phyloP scores from a whole-genome alignment of 2,329 filamentous ascomycete genomes.

The Atkinsonella hypoxylon region DNA sequence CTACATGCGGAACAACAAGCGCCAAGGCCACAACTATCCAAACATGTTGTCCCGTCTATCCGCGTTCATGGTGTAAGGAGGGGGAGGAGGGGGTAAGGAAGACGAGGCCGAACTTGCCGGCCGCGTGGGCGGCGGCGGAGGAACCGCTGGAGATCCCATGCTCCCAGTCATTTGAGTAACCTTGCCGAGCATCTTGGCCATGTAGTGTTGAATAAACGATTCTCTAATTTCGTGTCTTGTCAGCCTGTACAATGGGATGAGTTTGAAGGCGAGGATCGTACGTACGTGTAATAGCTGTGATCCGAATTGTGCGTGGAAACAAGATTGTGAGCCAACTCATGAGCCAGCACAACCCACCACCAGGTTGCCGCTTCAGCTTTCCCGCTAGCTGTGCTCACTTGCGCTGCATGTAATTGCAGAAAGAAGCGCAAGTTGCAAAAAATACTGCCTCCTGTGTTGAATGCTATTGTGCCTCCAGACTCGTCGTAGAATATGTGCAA shows the following conservation, averaged over 20 bases:
- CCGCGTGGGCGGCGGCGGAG: conserved; percentile 3
- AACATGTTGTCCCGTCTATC: conserved; percentile 8
- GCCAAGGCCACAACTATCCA: conserved; percentile 1
- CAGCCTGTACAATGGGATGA: not conserved
- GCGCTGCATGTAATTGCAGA: conserved; percentile 57
- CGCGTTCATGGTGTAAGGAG: conserved; percentile 10
- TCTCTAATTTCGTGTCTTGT: conserved; percentile 37
- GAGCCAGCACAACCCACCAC: conserved; percentile 94
- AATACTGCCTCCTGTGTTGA: conserved; percentile 76
- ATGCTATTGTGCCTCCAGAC: conserved; percentile 71
- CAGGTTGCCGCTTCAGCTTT: conserved; percentile 63
- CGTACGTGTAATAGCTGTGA: conserved; percentile 72
- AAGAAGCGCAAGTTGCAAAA: conserved; percentile 94
- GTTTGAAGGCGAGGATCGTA: conserved; percentile 7
- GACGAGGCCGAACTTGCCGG: conserved; percentile 5
- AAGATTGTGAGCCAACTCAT: conserved; percentile 92
- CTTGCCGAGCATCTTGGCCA: conserved; percentile 53
- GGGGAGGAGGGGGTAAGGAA: conserved; percentile 11
- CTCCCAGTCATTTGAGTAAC: conserved; percentile 23
- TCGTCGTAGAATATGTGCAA: conserved; percentile 85
- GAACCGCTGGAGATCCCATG: not conserved
- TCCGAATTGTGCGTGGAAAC: conserved; percentile 64
- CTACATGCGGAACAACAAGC: not conserved
- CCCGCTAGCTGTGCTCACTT: conserved; percentile 28
- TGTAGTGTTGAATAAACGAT: conserved; percentile 68